These are phyloP conservation scores for Botrytis fragariae DNA, from an alignment of 2,329 filamentous ascomycete species.

Conservation along the genomic window DNA sequence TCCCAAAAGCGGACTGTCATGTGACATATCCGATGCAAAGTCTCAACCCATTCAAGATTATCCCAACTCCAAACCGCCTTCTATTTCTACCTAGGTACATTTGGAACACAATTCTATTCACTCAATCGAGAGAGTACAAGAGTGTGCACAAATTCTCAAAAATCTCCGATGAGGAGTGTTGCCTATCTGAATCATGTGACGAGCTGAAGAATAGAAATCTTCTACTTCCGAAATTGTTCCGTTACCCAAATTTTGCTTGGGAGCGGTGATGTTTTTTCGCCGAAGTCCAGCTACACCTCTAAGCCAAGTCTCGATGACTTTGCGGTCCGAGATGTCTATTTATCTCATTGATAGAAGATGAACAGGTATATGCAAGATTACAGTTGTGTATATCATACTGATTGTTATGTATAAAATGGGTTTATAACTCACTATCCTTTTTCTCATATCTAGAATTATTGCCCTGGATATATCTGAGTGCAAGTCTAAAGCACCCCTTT, in stretches of 20 bases:
- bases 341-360: background rate
- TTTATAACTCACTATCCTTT: background rate
- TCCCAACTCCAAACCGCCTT: background rate
- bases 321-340: background rate
- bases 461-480: background rate
- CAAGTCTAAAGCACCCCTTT: background rate
- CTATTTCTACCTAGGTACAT: background rate
- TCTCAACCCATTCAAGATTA: background rate
- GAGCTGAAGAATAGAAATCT: background rate
- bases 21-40: background rate
- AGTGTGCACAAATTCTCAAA: background rate
- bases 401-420: background rate
- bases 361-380: too few species aligned
- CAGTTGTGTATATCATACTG: background rate
- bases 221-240: background rate
- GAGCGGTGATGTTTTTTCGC: background rate
- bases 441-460: background rate
- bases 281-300: background rate
- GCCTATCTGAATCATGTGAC: background rate
- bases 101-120: fast-evolving
- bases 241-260: background rate
- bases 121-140: background rate
- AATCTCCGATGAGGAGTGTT: background rate
- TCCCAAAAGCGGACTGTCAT: background rate
- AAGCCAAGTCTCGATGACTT: background rate